phyloP scores from a whole-genome alignment of 2,329 filamentous ascomycete species.

The Apiospora rasikravindrae region DNA sequence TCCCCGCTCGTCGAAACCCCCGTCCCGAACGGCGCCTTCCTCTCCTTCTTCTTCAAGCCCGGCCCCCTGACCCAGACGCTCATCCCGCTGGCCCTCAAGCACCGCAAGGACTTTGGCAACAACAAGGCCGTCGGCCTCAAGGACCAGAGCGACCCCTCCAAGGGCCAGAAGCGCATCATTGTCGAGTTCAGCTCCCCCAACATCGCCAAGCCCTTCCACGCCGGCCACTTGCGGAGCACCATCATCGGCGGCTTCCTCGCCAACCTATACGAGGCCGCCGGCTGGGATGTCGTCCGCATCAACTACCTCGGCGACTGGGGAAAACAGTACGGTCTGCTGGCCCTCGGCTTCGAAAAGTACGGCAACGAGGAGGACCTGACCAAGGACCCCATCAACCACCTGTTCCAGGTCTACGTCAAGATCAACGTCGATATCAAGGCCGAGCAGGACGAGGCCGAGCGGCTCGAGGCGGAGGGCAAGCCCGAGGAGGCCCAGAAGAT shows the following conservation, averaged over 20 bases:
- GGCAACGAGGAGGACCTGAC: constrained; percentile 68
- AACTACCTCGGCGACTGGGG: constrained; percentile 85
- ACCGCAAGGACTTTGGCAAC: constrained; percentile 66
- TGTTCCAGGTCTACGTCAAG: constrained; percentile 75
- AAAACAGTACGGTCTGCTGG: constrained; percentile 71
- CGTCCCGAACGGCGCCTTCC: constrained; percentile 67
- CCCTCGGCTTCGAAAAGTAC: constrained; percentile 70
- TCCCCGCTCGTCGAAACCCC: constrained; percentile 77
- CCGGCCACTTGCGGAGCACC: constrained; percentile 75
- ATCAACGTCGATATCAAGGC: constrained; percentile 67
- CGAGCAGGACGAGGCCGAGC: constrained; percentile 65
- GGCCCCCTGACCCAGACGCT: constrained; percentile 68
- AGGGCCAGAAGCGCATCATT: constrained; percentile 57
- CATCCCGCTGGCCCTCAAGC: constrained; percentile 71
- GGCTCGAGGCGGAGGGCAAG: constrained; percentile 51
- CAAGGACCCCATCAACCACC: constrained; percentile 71
- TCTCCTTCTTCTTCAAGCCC: constrained; percentile 83
- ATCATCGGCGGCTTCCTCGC: constrained; percentile 77
- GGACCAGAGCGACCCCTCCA: constrained; percentile 48
- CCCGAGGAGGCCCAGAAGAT: constrained; percentile 50
- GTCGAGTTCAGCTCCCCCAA: constrained; percentile 79
- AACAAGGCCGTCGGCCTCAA: constrained; percentile 65
- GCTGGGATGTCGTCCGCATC: constrained; percentile 73
- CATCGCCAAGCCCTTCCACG: constrained; percentile 78
- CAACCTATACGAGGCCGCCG: constrained; percentile 70